Base-by-base conservation (phyloP, 345 rosid genomes). In the Euphorbia tirucalli region DNA sequence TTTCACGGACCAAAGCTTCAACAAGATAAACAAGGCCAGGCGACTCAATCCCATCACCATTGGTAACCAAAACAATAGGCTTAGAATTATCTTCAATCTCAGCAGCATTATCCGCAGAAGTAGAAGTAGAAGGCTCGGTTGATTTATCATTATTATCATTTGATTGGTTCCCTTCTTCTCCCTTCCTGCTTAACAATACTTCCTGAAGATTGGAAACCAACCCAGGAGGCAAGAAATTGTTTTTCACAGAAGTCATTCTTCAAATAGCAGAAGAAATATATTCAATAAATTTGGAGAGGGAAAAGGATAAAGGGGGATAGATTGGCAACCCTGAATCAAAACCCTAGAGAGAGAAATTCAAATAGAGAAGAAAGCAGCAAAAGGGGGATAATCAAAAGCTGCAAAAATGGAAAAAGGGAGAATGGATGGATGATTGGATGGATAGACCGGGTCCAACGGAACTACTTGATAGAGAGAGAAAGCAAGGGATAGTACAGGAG, bases 11-110 rank as follows among this genome's bases (percentile, higher is more conserved):
- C 86, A 95, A 83, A 82, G 94, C 99, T 62, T 93, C 89, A 31
- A 93, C 99, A 46, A 95, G 97, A 82, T 54, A 83, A 22, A 89
- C 80, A 80, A 95, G 90, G 7, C 99, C 99, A 54, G 91, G 88
- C 10, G 97, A 95, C 32, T 90, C 98, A 83, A 90, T 89, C 75
- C 99, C 99, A 76, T 95, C 94, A 0, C 85, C 88, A 71, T 93
- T 93, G 22, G 96, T 93, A 44, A 95, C 87, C 84, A 95, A 81
- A 82, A 93, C 79, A 57, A 92, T 70, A 25, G 98, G 98, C 85
- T 83, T 95, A 1, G 92, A 81, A 69, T 79, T 81, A 64, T 83
- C 92, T 55, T 67, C 80, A 56, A 70, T 77, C 37, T 76, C 83
- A 3, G 28, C n/a, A 5, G 80, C 31, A 43, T 64, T 72, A 49